Conservation (phyloP, 1,284 basidiomycete genomes). For the Exsudoporus floridanus region DNA sequence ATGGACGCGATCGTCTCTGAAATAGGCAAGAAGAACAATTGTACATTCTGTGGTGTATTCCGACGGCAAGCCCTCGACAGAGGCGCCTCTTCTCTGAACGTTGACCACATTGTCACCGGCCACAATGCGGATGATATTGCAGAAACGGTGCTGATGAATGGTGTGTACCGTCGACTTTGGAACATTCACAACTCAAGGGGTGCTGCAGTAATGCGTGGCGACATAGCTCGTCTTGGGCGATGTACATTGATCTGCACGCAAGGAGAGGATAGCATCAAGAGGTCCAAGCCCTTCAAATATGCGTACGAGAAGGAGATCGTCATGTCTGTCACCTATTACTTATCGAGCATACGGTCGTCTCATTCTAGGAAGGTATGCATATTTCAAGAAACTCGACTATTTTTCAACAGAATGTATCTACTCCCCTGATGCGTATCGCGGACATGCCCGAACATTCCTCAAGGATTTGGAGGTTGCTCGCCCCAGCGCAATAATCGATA, state of each 20-base stretch:
- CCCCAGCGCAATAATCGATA: conserved; percentile 95
- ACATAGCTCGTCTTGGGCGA: conserved; percentile 90
- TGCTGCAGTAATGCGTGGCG: conserved; percentile 89
- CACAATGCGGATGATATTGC: conserved; percentile 99
- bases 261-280: conserved; percentile 91
- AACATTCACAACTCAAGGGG: background rate
- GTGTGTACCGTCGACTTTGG: conserved; percentile 47
- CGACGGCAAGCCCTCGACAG: conserved; percentile 93
- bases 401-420: conserved; percentile 99
- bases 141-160: conserved; percentile 98
- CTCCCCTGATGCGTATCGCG: conserved; percentile 96
- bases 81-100: conserved; percentile 84
- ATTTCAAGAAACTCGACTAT: conserved; percentile 98
- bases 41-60: conserved; percentile 99
- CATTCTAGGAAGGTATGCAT: conserved; percentile 76
- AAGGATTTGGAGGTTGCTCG: conserved; percentile 95
- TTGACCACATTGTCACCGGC: conserved; percentile 98
- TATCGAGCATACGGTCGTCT: background rate
- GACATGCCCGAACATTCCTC: conserved; percentile 90
- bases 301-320: conserved; percentile 99
- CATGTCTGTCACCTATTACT: conserved; percentile 59
- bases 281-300: conserved; percentile 99
- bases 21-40: conserved; percentile 97
- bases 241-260: conserved; percentile 95
- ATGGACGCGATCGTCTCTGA: conserved; percentile 97